Percentiles rank a stretch among this genome's conserved stretches.
These are phyloP conservation scores for Syzygium oleosum DNA, from an alignment of 345 rosid species.

Conservation along the genomic window DNA sequence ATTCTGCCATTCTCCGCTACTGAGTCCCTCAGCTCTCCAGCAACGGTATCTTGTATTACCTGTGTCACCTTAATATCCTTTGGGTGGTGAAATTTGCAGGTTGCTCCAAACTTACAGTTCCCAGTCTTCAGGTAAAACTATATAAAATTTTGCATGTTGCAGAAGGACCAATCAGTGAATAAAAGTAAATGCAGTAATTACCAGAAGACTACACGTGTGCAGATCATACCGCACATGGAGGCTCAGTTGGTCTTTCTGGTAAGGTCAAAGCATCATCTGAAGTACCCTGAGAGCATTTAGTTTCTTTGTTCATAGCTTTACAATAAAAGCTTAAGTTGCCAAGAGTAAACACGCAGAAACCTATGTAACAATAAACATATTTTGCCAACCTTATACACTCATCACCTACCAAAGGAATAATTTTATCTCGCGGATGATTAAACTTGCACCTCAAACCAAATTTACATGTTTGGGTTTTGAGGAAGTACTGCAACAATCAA, in stretches of 20 bases:
- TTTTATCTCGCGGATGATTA: constrained; percentile 71
- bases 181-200: not conserved
- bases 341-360: not conserved
- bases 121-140: constrained; percentile 95
- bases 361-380: not conserved
- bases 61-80: constrained; percentile 51
- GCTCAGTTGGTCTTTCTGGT: constrained; percentile 87
- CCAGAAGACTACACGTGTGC: not conserved
- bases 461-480: constrained; percentile 93
- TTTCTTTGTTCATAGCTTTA: not conserved
- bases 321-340: not conserved
- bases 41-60: constrained; percentile 34
- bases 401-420: constrained; percentile 37
- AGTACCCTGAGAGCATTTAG: constrained; percentile 39
- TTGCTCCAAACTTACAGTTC: constrained; percentile 78
- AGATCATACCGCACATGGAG: constrained; percentile 70
- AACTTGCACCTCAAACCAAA: constrained; percentile 86
- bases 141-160: constrained; percentile 9
- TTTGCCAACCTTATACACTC: constrained; percentile 4
- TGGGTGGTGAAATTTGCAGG: constrained; percentile 95
- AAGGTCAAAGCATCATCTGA: constrained; percentile 32
- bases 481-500: constrained; percentile 52
- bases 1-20: constrained; percentile 18
- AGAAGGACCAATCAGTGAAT: not conserved
- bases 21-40: constrained; percentile 24